These are phyloP conservation scores for Niebla homalea DNA, from an alignment of 495 filamentous ascomycete genomes.

Conservation along the genomic window DNA sequence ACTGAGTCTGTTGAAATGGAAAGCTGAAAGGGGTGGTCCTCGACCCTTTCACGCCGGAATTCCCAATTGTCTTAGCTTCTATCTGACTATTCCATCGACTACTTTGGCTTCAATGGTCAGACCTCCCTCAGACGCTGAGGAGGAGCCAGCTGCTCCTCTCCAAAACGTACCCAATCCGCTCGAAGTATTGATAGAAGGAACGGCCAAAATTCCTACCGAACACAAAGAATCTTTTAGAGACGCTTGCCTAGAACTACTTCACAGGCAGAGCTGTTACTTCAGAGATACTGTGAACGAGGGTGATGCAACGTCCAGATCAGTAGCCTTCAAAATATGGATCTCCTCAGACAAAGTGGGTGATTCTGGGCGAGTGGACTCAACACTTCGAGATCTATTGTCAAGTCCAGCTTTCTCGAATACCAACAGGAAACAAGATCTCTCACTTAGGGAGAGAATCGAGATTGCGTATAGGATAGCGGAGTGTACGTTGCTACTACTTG, in stretches of 20 bases:
- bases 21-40: neutral
- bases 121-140: neutral
- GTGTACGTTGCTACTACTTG: neutral
- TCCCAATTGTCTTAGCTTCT: neutral
- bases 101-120: neutral
- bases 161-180: neutral
- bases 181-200: neutral
- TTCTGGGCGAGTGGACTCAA: neutral
- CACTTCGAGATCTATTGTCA: too few species aligned
- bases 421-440: neutral
- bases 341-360: neutral
- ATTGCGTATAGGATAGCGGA: slow-evolving; percentile 2
- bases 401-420: too few species aligned
- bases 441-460: neutral
- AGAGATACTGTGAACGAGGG: neutral
- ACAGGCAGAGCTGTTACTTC: neutral
- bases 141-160: neutral
- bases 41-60: neutral
- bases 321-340: neutral
- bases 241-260: neutral
- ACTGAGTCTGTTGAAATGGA: neutral
- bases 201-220: neutral
- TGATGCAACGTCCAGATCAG: neutral
- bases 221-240: neutral
- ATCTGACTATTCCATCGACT: neutral